These are phyloP conservation scores for Prunus dulcis DNA, from an alignment of 306 rosid genomes.

Conservation along the genomic window DNA sequence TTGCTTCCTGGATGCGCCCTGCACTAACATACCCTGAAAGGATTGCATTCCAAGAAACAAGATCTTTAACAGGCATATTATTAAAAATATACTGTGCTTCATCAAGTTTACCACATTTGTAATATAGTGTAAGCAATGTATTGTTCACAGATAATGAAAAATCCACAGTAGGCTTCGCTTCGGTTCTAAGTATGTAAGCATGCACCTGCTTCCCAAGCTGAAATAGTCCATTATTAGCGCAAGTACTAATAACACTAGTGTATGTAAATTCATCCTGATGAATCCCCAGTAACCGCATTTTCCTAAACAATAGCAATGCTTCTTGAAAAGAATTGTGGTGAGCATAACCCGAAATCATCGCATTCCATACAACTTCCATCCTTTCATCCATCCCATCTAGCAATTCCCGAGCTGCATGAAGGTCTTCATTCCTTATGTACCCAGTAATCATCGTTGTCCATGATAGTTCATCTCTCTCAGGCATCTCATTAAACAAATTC, in stretches of 20 bases:
- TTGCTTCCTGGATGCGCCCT: constrained; percentile 20
- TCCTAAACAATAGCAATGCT: constrained; percentile 13
- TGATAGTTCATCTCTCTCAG: constrained; percentile 12
- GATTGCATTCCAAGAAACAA: constrained; percentile 27
- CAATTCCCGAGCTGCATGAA: constrained; percentile 9
- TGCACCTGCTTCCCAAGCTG: constrained; percentile 25
- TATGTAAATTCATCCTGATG: constrained; percentile 23
- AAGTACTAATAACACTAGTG: constrained; percentile 19
- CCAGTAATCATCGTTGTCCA: constrained; percentile 28
- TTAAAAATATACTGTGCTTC: constrained; percentile 18
- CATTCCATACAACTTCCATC: constrained; percentile 17
- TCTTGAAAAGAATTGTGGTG: constrained; percentile 11
- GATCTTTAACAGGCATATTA: constrained; percentile 13
- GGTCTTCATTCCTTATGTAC: constrained; percentile 17
- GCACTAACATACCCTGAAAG: constrained; percentile 19
- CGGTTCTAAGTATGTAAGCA: constrained; percentile 21
- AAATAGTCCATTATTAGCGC: constrained; percentile 15
- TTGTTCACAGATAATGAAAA: constrained; percentile 26
- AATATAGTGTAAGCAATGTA: constrained; percentile 22
- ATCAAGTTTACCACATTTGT: constrained; percentile 11
- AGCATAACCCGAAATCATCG: constrained; percentile 24
- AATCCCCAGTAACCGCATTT: constrained; percentile 18
- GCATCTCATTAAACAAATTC: constrained; percentile 29
- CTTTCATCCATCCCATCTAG: constrained; percentile 24
- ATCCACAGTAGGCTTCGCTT: constrained; percentile 9